These are phyloP conservation scores for Coemansia sp. DNA, from an alignment of 192 early-diverging fungal species.

Conservation along the genomic window DNA sequence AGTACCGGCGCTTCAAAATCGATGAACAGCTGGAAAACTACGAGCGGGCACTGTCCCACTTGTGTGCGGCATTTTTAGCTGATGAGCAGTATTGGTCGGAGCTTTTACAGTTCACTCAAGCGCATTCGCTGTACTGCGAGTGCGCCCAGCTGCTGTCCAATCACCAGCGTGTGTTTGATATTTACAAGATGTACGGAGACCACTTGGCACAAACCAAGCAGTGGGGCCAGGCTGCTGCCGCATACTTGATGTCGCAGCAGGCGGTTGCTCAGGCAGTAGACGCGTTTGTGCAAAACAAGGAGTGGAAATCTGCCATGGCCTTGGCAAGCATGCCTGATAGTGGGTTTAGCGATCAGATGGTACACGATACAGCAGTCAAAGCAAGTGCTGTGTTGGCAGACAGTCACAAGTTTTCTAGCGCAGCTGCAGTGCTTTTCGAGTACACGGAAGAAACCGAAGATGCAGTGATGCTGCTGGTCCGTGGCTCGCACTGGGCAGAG, in stretches of 20 bases:
- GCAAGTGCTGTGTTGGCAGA: conserved; percentile 54
- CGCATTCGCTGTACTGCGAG: conserved; percentile 63
- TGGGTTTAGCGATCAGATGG: conserved; percentile 5
- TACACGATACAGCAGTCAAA: conserved; percentile 30
- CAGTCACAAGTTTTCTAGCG: conserved; percentile 62
- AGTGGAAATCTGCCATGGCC: conserved; percentile 42
- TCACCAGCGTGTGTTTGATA: conserved; percentile 50
- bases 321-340: conserved; percentile 17
- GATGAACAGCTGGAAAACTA: conserved; percentile 78
- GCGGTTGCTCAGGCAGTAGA: conserved; percentile 18
- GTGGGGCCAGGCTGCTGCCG: conserved; percentile 48
- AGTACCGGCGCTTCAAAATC: conserved; percentile 83
- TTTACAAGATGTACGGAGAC: conserved; percentile 60
- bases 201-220: conserved; percentile 55
- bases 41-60: conserved; percentile 66
- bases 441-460: conserved; percentile 69
- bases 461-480: conserved; percentile 65
- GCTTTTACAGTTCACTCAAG: conserved; percentile 59
- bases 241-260: conserved; percentile 32
- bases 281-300: conserved; percentile 31
- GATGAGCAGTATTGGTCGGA: conserved; percentile 37
- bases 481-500: conserved; percentile 75
- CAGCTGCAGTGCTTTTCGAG: conserved; percentile 69
- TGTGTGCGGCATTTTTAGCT: conserved; percentile 52
- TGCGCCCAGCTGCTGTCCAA: conserved; percentile 59